phyloP scores from a whole-genome alignment of 2,329 filamentous ascomycete genomes.

The Fusarium sp. region DNA sequence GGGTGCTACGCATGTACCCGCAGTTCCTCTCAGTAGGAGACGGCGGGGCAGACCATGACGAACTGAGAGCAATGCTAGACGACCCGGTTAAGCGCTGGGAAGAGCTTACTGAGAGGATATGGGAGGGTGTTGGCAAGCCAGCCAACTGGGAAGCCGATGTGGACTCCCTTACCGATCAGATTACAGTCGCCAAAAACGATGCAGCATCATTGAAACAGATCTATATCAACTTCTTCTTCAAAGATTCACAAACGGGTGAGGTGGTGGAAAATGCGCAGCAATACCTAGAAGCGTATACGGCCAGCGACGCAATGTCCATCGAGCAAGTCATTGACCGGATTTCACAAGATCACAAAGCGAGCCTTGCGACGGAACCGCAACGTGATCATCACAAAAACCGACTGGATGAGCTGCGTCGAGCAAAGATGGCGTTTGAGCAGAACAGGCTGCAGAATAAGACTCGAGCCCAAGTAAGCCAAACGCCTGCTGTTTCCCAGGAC shows the following conservation, averaged over 20 bases:
- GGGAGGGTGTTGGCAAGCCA: constrained; percentile 52
- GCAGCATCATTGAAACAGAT: constrained; percentile 51
- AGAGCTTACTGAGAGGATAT: constrained; percentile 53
- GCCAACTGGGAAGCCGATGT: constrained; percentile 49
- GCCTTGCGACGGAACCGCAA: constrained; percentile 48
- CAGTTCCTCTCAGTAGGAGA: constrained; percentile 53
- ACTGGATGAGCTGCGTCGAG: constrained; percentile 61
- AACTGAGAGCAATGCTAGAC: constrained; percentile 52
- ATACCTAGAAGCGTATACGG: constrained; percentile 55
- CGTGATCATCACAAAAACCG: constrained; percentile 54
- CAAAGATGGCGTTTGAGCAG: constrained; percentile 62
- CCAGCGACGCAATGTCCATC: constrained; percentile 44
- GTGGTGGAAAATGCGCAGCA: constrained; percentile 50
- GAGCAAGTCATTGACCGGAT: constrained; percentile 53
- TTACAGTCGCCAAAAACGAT: constrained; percentile 49
- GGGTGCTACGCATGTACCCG: constrained; percentile 54
- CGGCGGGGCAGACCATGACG: constrained; percentile 46
- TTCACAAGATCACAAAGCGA: constrained; percentile 48
- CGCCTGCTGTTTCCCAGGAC: constrained; percentile 46
- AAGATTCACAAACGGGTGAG: constrained; percentile 50
- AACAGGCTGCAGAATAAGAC: constrained; percentile 54
- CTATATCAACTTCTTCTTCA: constrained; percentile 58
- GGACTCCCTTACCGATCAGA: constrained; percentile 50
- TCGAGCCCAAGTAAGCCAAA: constrained; percentile 48
- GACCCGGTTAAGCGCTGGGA: constrained; percentile 53